Base-by-base conservation (phyloP, 2,329 filamentous ascomycete genomes). In the Colletotrichum acutatum region DNA sequence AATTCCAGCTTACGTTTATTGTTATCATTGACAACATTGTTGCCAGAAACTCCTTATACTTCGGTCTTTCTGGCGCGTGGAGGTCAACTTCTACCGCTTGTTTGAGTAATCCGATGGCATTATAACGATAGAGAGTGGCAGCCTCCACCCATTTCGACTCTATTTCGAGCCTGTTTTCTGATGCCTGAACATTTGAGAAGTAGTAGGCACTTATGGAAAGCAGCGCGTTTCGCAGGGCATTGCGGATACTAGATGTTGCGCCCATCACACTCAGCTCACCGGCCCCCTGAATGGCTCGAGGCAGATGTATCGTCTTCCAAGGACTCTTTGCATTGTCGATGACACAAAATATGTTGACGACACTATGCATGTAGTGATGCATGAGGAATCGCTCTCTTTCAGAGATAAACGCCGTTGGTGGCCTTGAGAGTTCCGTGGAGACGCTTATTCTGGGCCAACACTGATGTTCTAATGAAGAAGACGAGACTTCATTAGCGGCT, bases 1-100 rank as follows among this genome's bases (percentile, higher is more conserved):
- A 34, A 12, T 34, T 0, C 0, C 4, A 34, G 4, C 32, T 34
- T 34, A 34, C 32, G 52, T 79, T 79, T 4, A 79, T 79, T 0
- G 77, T 75, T 16, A 79, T 76, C 77, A 79, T 79, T 2, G 77
- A 79, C 28, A 79, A 11, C 76, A 78, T 79, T 1, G 77, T 78
- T 0, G 78, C 78, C 1, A 79, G 60, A 24, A 77, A 77, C 19
- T 79, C 78, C n/a, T 79, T 79, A 26, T 79, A 79, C 34, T 76
- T 78, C 4, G 77, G 77, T 19, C 34, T 61, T 6, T 63, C 60
- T 2, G 63, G 32, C 0, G 66, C 30, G 9, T 74, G 68, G 1
- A 77, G 11, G 8, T 68, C 65, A 12, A 42, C 68, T 57, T 77
- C 74, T 1, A 79, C 76, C 0, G 75, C 71, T 2, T 76, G 52